Conservation (phyloP, 305 asterid genomes). For the Plantago lanceolata region DNA sequence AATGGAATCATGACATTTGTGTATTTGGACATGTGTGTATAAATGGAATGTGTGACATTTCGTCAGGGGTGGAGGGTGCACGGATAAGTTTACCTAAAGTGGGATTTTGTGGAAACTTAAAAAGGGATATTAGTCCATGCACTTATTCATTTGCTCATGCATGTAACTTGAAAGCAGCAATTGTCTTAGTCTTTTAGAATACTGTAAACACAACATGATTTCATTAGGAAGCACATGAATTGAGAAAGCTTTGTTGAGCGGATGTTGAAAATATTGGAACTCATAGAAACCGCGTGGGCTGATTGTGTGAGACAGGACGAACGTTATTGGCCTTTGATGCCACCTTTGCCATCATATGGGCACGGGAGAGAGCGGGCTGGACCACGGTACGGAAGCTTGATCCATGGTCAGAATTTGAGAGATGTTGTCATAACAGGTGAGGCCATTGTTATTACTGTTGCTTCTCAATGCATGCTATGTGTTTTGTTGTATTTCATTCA, state of each 20-base stretch:
- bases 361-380: conserved; percentile 80
- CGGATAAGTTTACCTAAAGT: too few relatives aligned
- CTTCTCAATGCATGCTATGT: not conserved
- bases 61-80: too few relatives aligned
- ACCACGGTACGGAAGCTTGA: conserved; percentile 88
- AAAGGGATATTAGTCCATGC: too few relatives aligned
- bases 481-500: not conserved
- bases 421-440: conserved; percentile 87
- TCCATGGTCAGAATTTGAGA: conserved; percentile 82
- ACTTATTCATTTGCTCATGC: too few relatives aligned
- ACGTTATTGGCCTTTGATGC: conserved; percentile 76
- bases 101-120: too few relatives aligned
- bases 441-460: conserved; percentile 4
- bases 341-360: conserved; percentile 95
- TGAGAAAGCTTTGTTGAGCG: not conserved
- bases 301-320: conserved; percentile 59
- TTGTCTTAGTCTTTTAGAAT: too few relatives aligned
- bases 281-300: conserved; percentile 2
- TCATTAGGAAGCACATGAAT: not conserved
- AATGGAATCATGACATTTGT: too few relatives aligned
- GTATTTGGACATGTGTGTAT: too few relatives aligned
- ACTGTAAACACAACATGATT: not conserved
- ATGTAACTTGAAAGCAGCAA: too few relatives aligned
- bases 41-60: too few relatives aligned
- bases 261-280: not conserved